Evolutionary conservation across 148 eudicot genomes (phyloP).

Genomic region (Amaranthus palmeri): DNA sequence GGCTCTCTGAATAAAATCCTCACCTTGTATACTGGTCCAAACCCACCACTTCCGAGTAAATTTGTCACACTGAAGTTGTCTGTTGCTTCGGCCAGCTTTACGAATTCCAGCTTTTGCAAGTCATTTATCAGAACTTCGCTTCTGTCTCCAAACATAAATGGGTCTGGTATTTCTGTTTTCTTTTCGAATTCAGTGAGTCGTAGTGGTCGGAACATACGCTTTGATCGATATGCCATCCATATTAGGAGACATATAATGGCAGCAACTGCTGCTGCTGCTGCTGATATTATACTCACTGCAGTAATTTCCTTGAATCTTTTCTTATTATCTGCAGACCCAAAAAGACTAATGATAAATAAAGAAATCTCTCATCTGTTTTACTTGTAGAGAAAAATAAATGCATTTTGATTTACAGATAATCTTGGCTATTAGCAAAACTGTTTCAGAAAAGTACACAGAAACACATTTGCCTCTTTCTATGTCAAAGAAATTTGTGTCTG

Average conservation of each 20-base stretch:
- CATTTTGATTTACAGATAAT: not conserved
- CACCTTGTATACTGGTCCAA: slow-evolving; percentile 44
- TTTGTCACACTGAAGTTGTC: slow-evolving; percentile 26
- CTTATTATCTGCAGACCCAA: slow-evolving; percentile 14
- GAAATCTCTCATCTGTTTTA: not conserved
- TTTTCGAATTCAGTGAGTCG: not conserved
- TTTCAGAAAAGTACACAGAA: not conserved
- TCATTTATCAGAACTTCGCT: slow-evolving; percentile 18
- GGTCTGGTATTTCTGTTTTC: not conserved
- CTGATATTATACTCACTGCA: slow-evolving; percentile 9
- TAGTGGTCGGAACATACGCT: not conserved
- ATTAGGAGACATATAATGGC: slow-evolving; percentile 7
- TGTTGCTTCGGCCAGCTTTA: slow-evolving; percentile 22
- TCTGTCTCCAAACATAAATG: slow-evolving; percentile 2
- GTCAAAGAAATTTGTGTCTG: too few relatives aligned
- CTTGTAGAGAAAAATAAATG: not conserved
- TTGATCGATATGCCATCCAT: slow-evolving; percentile 5
- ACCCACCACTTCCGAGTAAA: slow-evolving; percentile 45
- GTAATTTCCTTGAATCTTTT: slow-evolving; percentile 9
- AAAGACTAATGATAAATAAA: not conserved
- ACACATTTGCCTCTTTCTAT: not conserved
- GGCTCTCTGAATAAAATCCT: not conserved
- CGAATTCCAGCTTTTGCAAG: slow-evolving; percentile 24
- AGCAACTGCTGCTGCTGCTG: slow-evolving; percentile 2
- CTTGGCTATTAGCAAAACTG: not conserved